A percentile compares a stretch with the other conserved stretches of the same genome.
These are phyloP conservation scores for Sporobolus alterniflorus DNA, from an alignment of 202 grass and related monocot genomes.

Conservation along the genomic window DNA sequence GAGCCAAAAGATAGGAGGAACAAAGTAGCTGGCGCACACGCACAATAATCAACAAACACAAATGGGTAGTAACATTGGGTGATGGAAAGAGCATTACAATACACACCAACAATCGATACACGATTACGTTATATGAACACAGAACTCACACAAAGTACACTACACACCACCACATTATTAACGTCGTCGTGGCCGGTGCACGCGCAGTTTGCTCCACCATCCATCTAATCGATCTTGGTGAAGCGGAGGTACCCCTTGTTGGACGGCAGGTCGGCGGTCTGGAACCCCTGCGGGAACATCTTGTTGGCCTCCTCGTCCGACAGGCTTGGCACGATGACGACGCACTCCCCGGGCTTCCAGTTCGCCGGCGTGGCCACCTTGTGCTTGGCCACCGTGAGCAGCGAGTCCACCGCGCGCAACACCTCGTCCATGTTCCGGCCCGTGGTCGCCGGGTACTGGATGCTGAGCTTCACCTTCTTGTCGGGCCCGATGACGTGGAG, in stretches of 20 bases:
- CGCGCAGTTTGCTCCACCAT: background rate
- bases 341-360: conserved; percentile 78
- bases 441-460: conserved; percentile 76
- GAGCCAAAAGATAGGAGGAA: no score
- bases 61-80: no score
- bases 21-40: no score
- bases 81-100: no score
- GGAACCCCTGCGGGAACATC: conserved; percentile 62
- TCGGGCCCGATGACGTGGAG: conserved; percentile 83
- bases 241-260: conserved; percentile 84
- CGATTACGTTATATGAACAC: no score
- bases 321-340: conserved; percentile 69
- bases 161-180: background rate
- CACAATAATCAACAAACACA: no score
- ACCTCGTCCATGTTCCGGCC: conserved; percentile 96
- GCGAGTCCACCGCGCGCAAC: conserved; percentile 67
- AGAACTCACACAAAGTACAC: no score
- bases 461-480: conserved; percentile 81
- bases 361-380: conserved; percentile 81
- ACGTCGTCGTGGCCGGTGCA: no score
- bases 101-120: no score
- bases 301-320: conserved; percentile 75
- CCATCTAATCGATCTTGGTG: conserved; percentile 56
- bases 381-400: conserved; percentile 71
- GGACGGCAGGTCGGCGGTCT: conserved; percentile 67